Evolutionary conservation across 345 rosid species (phyloP), one percentile per base, ranked within the genome.

Genomic region (Corymbia maculata): DNA sequence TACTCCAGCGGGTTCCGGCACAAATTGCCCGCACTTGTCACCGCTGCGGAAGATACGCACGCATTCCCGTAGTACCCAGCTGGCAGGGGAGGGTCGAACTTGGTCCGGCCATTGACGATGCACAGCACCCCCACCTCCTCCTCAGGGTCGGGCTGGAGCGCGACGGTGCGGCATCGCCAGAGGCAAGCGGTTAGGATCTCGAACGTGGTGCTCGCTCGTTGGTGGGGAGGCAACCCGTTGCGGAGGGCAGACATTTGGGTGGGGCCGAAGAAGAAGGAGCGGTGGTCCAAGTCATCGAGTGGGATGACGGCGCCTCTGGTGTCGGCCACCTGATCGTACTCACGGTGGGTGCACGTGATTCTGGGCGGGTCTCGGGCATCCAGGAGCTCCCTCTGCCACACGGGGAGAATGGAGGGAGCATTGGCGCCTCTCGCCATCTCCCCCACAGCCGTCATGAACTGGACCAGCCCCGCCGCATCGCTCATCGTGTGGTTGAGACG

Each of bases 161-260:
- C 94, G 3, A 88, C 61, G 9, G 96, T 95, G 4, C 95, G 93
- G 84, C 92, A 93, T 52, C 94, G 93, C 95, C 95, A 95, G 15
- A 95, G 87, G 84, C 93, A 92, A 36, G 96, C 93, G 1, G 94
- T 90, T n/a, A 93, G 75, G 4, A 92, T 52, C 86, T 94, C 95
- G 47, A 92, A 92, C 4, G 87, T 85, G 9, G 96, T 89, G 87
- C 91, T 89, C 11, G 70, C 75, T 3, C 32, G 87, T 70, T 93
- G 95, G 85, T 89, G 88, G 5, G 50, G 30, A 1, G 95, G 96
- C 30, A 94, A 59, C 44, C 85, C 87, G 22, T 49, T 86, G 19
- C 94, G 89, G 70, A 94, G 86, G 22, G 92, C 90, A 4, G 93
- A 50, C 22, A 94, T 19, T 55, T 94, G 94, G 1, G 55, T 42